These are phyloP conservation scores for Globisporangium barbulae DNA, from an alignment of 352 stramenopile genomes.

Conservation along the genomic window DNA sequence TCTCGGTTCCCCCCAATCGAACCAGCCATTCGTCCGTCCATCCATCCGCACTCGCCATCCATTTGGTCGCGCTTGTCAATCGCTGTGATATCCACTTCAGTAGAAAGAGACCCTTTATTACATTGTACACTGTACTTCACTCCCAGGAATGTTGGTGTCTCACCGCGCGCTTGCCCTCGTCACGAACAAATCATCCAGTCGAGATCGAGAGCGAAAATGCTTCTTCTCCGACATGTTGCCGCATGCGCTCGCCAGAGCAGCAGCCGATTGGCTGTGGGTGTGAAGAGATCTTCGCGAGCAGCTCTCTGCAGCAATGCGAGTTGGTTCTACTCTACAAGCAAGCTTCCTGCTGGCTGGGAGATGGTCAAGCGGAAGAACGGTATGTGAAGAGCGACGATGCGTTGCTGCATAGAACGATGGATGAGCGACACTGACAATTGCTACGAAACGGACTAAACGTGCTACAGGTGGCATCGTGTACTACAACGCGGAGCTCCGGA, in stretches of 20 bases:
- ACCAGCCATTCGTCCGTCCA: background rate
- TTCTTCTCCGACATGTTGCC: background rate
- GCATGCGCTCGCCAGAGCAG: conserved; percentile 10
- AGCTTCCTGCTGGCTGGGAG: conserved; percentile 57
- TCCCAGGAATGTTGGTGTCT: conserved; percentile 1
- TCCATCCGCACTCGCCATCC: background rate
- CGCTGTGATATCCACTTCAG: background rate
- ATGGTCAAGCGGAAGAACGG: conserved; percentile 55
- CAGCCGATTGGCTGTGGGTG: background rate
- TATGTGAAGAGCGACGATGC: conserved; percentile 13
- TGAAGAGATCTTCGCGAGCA: background rate
- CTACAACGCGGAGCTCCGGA: conserved; percentile 57
- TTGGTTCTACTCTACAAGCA: background rate
- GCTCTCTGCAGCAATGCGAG: background rate
- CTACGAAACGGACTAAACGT: background rate
- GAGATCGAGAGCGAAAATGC: conserved; percentile 1
- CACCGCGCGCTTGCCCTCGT: background rate
- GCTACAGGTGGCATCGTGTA: conserved; percentile 55
- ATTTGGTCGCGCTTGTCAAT: conserved; percentile 10
- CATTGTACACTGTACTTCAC: background rate
- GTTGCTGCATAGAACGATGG: background rate
- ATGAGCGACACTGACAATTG: background rate
- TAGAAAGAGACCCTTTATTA: conserved; percentile 1
- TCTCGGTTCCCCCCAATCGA: background rate
- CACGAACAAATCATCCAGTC: background rate